Evolutionary conservation across 768 basidiomycete species (phyloP), one percentile per base, ranked within the genome.

Genomic region (Serendipita sp.): DNA sequence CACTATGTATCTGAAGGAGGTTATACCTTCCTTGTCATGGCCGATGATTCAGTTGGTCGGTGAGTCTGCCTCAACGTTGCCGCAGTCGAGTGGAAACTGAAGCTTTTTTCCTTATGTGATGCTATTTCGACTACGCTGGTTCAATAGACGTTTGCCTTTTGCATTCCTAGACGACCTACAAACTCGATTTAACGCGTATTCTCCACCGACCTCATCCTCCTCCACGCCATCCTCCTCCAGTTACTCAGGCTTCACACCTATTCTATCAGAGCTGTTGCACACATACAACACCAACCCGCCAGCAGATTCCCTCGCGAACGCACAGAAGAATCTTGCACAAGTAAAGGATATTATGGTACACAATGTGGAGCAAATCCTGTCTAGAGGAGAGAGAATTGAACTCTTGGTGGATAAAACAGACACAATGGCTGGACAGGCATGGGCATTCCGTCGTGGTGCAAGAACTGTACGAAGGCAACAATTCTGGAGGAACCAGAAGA

Each of bases 311-410:
- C 83, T 98, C 65, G 78, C 86, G 18, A 88, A 91, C 67, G 95
- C 95, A 3, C 93, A 93, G 72, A 81, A 82, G 3, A 93, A 97
- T 73, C 79, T 92, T 46, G 83, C 84, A 66, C 89, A 91, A 69
- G 89, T 96, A 54, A 97, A 96, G 73, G 87, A 93, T 70, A 91
- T 96, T 75, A 95, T 96, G 93, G 94, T 97, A 62, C 90, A 97
- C 75, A 97, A 97, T 73, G 94, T 97, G 68, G 92, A 97, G 75
- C 89, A 93, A 73, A 95, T 98, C 68, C 82, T 99, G 46, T 87
- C 83, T 63, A 81, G 96, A 44, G 96, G 96, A 28, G 96, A 99
- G 74, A 81, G 96, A 63, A 91, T 99, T 69, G 95, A 97, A 73
- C 79, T 97, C 16, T 81, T 99, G 63, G 89, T 98, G 35, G 92